Conservation (phyloP, 1,284 basidiomycete genomes). For the Laetiporus sulphureus region DNA sequence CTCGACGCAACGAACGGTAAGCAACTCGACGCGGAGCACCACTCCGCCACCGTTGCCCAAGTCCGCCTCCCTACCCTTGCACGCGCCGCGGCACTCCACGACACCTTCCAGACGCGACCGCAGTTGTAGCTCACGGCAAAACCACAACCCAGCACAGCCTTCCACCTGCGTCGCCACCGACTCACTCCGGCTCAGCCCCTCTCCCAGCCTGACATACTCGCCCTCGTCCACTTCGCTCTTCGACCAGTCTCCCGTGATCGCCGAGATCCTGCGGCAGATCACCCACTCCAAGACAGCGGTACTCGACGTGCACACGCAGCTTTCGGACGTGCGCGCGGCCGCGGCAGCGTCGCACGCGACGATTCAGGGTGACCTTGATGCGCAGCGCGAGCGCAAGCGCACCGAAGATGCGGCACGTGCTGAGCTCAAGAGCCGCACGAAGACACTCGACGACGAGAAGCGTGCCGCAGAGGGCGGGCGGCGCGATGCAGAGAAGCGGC, state of each 20-base stretch:
- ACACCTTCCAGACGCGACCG: conserved; percentile 22
- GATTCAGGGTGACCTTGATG: conserved; percentile 70
- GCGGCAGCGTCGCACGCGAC: conserved; percentile 57
- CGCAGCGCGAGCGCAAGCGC: conserved; percentile 70
- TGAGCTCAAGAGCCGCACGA: conserved; percentile 78
- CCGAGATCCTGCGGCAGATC: conserved; percentile 76
- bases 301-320: conserved; percentile 70
- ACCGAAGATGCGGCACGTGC: conserved; percentile 76
- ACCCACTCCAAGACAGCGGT: conserved; percentile 59
- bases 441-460: conserved; percentile 82
- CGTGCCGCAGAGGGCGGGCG: conserved; percentile 74
- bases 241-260: conserved; percentile 67
- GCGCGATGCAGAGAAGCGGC: conserved; percentile 83
- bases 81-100: conserved; percentile 39
- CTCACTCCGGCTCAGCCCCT: conserved; percentile 13
- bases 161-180: conserved; percentile 14
- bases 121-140: conserved; percentile 12
- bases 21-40: conserved; percentile 41
- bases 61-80: conserved; percentile 70
- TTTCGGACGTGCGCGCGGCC: conserved; percentile 59
- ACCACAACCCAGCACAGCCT: conserved; percentile 16
- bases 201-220: conserved; percentile 13
- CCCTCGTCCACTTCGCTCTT: conserved; percentile 29
- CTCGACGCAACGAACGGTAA: conserved; percentile 33
- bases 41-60: conserved; percentile 80